Evolutionary conservation across 306 rosid species (phyloP).

Genomic region (Cicer bijugum): DNA sequence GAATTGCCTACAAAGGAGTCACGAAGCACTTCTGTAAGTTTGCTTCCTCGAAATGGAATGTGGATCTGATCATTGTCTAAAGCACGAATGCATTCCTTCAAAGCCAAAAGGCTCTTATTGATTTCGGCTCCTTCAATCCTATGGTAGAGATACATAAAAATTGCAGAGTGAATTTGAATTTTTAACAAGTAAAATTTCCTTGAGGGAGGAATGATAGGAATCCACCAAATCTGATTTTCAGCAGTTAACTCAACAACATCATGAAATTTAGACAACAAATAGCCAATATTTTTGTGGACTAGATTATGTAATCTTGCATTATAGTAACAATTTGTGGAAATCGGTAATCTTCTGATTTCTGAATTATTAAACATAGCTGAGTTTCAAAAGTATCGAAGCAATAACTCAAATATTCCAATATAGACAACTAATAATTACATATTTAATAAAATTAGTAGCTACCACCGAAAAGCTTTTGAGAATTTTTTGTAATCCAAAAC

Average conservation of each 20-base stretch:
- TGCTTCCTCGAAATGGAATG: slow-evolving; percentile 98
- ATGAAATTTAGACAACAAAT: slow-evolving; percentile 20
- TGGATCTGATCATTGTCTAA: slow-evolving; percentile 97
- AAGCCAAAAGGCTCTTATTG: slow-evolving; percentile 95
- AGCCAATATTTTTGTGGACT: neutral
- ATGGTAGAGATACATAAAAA: slow-evolving; percentile 32
- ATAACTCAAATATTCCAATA: slow-evolving; percentile 14
- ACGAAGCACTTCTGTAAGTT: slow-evolving; percentile 98
- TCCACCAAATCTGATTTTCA: slow-evolving; percentile 27
- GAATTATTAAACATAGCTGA: neutral
- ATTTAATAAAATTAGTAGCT: neutral
- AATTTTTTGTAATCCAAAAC: neutral
- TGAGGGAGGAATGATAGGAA: slow-evolving; percentile 15
- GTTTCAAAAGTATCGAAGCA: slow-evolving; percentile 20
- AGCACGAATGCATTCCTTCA: slow-evolving; percentile 99
- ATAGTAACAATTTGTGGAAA: slow-evolving; percentile 23
- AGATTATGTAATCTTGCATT: neutral
- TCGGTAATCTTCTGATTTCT: neutral
- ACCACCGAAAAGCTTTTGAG: neutral
- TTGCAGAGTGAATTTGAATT: slow-evolving; percentile 34
- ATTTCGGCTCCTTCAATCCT: slow-evolving; percentile 99
- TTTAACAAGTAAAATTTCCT: slow-evolving; percentile 23
- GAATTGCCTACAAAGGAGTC: slow-evolving; percentile 99
- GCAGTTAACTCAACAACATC: slow-evolving; percentile 31
- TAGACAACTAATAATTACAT: neutral